Base-by-base conservation (phyloP, 2,329 filamentous ascomycete genomes). In the Arthrocladium fulminans region DNA sequence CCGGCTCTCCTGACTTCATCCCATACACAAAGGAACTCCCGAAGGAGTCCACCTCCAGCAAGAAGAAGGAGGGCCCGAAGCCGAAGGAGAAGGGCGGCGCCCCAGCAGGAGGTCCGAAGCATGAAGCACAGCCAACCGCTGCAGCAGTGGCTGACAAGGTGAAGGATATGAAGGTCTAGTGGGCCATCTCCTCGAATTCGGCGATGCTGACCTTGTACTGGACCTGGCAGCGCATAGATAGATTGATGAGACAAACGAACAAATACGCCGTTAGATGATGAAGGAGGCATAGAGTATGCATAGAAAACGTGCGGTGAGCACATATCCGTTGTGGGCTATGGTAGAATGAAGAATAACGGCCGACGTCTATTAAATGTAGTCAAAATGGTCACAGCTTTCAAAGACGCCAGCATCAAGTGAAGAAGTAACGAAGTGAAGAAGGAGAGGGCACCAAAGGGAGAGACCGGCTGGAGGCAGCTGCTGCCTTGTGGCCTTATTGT, bases 1-100 rank as follows among this genome's bases (percentile, higher is more conserved):
- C 89, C 1, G 90, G 89, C 27, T 76, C 87, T 34, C 88, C 88
- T 1, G 88, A 90, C 43, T 95, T 96, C 68, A 75, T 98, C 53
- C 86, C 87, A 1, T 98, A 85, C 63, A 80, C 81, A 47, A 92
- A 88, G 71, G 90, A 95, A 57, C 73, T 90, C 30, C 81, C 86
- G 9, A 89, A 90, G 68, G 81, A 88, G 57, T 74, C 76, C 9
- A 83, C 79, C 32, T 81, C 77, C 34, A 67, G 73, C 55, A 82
- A 81, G 66, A 64, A 66, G 24, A 76, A 75, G 60, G 48, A 54
- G 43, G 45, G 48, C 3, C 27, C 42, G 13, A 50, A 45, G 24
- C 56, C 57, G 20, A 70, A 70, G 57, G 56, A 57, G 32, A 59
- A 59, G 25, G 47, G 60, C 39, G 51, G 58, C 39, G 57, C 52